Base-by-base conservation (phyloP, 2,329 filamentous ascomycete genomes). In the Tolypocladium tropicale region DNA sequence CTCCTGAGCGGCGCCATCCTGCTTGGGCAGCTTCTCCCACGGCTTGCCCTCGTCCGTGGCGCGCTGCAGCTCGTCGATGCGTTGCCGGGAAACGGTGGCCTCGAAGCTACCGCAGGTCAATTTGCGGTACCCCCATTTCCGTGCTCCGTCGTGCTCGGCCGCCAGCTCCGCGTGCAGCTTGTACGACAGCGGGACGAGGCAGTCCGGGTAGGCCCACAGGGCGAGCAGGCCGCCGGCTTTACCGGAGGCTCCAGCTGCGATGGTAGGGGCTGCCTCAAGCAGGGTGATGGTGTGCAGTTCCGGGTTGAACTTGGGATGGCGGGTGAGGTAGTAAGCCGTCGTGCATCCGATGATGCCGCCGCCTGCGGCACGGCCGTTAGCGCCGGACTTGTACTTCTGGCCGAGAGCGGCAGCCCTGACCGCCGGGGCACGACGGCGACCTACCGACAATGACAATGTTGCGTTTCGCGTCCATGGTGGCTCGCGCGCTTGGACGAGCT, bases 341-440 rank as follows among this genome's bases (percentile, higher is more conserved):
- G 90, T 94, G 69, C 85, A 88, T 66, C 94, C 94, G 64, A 97
- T 95, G 60, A 97, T 91, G 64, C 93, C 93, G 63, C 91, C 93
- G 63, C 93, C 91, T 90, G 58, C n/a, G 2, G 55, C 25, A 37
- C 10, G 11, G 23, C 21, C 32, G 21, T 28, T 21, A 52, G 18
- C 28, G 28, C 16, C 14, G 28, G 16, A 6, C 53, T 50, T 21
- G 28, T 25, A 6, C 53, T 50, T 34, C 34, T 14, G 39, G 51
- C 56, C n/a, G n/a, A n/a, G 51, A 62, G 56, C 49, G 53, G 43
- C 21, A 32, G 55, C 32, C 25, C 32, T 18, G 48, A 52, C 16
- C 16, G 4, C 2, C 18, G 28, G 10, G 28, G 1, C 4, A 28
- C 6, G 28, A 49, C 10, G 18, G n/a, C 32, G 50, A 68, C 73